Conservation (phyloP, 2,329 filamentous ascomycete genomes). For the Niveomyces coronatus region DNA sequence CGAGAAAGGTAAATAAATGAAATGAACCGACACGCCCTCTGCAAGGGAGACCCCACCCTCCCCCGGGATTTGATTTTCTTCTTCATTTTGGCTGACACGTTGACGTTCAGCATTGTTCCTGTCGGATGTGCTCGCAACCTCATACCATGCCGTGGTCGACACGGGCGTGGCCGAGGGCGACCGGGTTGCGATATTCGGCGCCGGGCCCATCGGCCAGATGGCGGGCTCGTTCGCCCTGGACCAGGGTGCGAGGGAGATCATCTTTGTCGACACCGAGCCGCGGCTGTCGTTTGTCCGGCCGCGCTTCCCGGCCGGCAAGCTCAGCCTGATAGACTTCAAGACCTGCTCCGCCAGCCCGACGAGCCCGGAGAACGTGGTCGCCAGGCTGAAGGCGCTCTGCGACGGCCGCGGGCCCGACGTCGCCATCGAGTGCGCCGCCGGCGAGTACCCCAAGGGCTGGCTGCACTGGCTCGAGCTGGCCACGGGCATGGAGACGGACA, state of each 20-base stretch:
- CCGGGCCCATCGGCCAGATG: conserved; percentile 82
- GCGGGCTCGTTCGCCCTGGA: conserved; percentile 61
- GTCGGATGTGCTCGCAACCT: conserved; percentile 69
- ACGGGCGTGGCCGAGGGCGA: conserved; percentile 71
- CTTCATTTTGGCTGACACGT: too few species aligned
- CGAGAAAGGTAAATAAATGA: conserved; percentile 65
- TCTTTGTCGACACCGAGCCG: conserved; percentile 66
- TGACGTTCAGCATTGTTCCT: conserved; percentile 58
- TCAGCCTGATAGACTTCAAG: conserved; percentile 62
- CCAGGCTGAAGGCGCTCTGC: conserved; percentile 62
- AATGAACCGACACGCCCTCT: too few species aligned
- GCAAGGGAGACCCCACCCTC: too few species aligned
- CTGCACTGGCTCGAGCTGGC: conserved; percentile 47
- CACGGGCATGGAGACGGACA: conserved; percentile 70
- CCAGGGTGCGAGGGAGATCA: conserved; percentile 66
- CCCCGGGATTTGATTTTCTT: too few species aligned
- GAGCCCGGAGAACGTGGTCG: conserved; percentile 52
- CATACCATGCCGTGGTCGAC: conserved; percentile 74
- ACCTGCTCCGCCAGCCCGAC: conserved; percentile 47
- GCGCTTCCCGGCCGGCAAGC: conserved; percentile 45
- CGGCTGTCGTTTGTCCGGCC: conserved; percentile 58
- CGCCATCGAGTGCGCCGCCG: conserved; percentile 54
- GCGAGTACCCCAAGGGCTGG: conserved; percentile 53
- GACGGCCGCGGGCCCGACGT: conserved; percentile 66
- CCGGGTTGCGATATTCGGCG: conserved; percentile 74